These are phyloP conservation scores for Tuber magnatum DNA, from an alignment of 495 filamentous ascomycete species.

Conservation along the genomic window DNA sequence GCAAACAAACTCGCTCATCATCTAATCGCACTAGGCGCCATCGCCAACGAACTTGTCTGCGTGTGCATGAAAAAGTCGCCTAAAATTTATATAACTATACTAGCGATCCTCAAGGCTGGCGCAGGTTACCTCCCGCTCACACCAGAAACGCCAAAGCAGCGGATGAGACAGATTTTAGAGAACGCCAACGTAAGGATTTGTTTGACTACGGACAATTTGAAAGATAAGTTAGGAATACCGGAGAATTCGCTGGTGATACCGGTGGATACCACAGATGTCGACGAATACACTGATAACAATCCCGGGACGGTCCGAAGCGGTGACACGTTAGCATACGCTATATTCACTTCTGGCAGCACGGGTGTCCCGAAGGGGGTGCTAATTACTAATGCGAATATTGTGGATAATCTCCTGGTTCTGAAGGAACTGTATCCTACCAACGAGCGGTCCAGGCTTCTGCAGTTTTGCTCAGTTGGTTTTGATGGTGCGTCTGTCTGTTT, in stretches of 20 bases:
- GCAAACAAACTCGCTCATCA: constrained; percentile 60
- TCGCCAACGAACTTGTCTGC: constrained; percentile 52
- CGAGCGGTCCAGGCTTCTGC: constrained; percentile 52
- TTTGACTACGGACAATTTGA: constrained; percentile 34
- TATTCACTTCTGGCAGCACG: constrained; percentile 62
- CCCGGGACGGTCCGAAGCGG: constrained; percentile 41
- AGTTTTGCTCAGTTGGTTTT: constrained; percentile 67
- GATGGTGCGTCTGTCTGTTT: constrained; percentile 46
- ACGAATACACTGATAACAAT: constrained; percentile 39
- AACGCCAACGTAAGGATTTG: constrained; percentile 47
- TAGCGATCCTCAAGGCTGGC: constrained; percentile 65
- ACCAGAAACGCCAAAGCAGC: constrained; percentile 54
- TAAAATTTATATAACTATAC: constrained; percentile 59
- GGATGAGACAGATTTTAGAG: constrained; percentile 51
- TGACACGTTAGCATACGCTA: constrained; percentile 50
- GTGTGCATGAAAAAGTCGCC: constrained; percentile 65
- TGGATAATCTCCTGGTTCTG: constrained; percentile 59
- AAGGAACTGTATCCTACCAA: constrained; percentile 53
- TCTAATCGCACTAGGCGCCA: constrained; percentile 47
- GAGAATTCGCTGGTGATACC: constrained; percentile 34
- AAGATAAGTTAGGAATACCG: constrained; percentile 21
- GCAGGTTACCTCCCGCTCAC: constrained; percentile 67
- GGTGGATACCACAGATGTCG: constrained; percentile 42
- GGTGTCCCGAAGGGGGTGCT: constrained; percentile 64
- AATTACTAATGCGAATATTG: constrained; percentile 59